phyloP scores from a whole-genome alignment of 73 alveolate species.

The Effrenium voratum region DNA sequence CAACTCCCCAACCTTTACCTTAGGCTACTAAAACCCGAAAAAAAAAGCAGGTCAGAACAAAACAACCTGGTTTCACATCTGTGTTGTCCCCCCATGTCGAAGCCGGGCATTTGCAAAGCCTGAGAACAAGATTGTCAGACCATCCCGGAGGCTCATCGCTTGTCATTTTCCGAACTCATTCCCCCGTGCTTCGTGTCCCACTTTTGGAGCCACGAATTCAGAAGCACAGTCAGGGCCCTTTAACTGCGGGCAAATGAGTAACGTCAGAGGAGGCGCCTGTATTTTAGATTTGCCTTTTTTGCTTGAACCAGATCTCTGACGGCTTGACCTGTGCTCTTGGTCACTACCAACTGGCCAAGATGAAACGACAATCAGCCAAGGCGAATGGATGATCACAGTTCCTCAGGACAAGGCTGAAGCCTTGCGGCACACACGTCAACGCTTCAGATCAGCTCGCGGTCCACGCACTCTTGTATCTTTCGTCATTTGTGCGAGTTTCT shows the following conservation, averaged over 20 bases:
- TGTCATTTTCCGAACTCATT: background rate
- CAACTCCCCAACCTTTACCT: slow-evolving; percentile 24
- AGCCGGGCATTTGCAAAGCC: slow-evolving; percentile 16
- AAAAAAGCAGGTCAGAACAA: too few species aligned
- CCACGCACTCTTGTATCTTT: too few species aligned
- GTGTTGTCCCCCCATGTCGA: slow-evolving; percentile 36
- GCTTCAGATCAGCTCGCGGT: too few species aligned
- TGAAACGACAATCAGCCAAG: too few species aligned
- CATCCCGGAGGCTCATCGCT: background rate
- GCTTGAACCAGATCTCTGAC: too few species aligned
- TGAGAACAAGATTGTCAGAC: background rate
- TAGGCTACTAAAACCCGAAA: too few species aligned
- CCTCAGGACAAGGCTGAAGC: too few species aligned
- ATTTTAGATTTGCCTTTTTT: slow-evolving; percentile 18
- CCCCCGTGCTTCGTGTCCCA: slow-evolving; percentile 40
- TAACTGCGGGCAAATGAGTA: background rate
- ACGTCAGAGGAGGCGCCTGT: background rate
- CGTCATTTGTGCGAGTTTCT: too few species aligned
- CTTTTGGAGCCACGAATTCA: slow-evolving; percentile 23
- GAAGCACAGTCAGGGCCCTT: background rate
- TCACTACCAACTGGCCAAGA: too few species aligned
- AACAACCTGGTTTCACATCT: slow-evolving; percentile 25
- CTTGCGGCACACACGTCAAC: too few species aligned
- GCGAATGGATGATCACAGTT: too few species aligned
- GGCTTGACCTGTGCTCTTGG: too few species aligned